Evolutionary conservation across 805 yeast genomes (phyloP).

Genomic region (Lipomyces sp.): DNA sequence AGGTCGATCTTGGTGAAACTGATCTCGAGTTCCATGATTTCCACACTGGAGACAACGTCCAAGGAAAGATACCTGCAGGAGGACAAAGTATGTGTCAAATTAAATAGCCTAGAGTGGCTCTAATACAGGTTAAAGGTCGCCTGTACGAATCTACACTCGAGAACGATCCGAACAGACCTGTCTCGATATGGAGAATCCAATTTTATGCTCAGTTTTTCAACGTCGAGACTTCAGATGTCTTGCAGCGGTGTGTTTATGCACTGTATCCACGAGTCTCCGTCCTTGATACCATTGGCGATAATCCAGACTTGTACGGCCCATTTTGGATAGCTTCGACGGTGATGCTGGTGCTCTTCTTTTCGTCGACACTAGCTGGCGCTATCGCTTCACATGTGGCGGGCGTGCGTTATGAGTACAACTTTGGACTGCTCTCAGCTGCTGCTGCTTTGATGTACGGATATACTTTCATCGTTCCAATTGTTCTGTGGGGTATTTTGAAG

Average conservation of each 20-base stretch:
- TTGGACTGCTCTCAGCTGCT: constrained; percentile 67
- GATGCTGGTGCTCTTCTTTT: constrained; percentile 72
- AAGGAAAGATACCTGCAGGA: constrained; percentile 35
- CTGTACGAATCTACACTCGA: constrained; percentile 28
- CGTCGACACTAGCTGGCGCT: constrained; percentile 70
- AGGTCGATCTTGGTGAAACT: constrained; percentile 38
- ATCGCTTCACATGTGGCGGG: constrained; percentile 56
- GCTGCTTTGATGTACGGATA: constrained; percentile 77
- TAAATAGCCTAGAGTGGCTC: background rate
- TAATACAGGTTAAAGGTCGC: constrained; percentile 2
- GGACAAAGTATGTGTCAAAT: constrained; percentile 20
- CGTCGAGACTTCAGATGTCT: constrained; percentile 66
- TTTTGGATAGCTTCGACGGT: constrained; percentile 89
- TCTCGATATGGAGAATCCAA: constrained; percentile 30
- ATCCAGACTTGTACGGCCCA: constrained; percentile 83
- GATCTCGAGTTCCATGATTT: constrained; percentile 39
- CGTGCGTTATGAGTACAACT: constrained; percentile 60
- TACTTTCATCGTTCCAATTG: constrained; percentile 64
- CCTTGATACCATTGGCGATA: constrained; percentile 50
- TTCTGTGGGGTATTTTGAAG: constrained; percentile 57
- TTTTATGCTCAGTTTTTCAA: constrained; percentile 58
- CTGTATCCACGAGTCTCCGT: constrained; percentile 57
- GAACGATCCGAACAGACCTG: constrained; percentile 30
- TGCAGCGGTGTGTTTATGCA: constrained; percentile 57
- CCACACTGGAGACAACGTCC: constrained; percentile 35